Base-by-base conservation (phyloP, 805 yeast genomes). In the Alloascoidea hylecoeti region DNA sequence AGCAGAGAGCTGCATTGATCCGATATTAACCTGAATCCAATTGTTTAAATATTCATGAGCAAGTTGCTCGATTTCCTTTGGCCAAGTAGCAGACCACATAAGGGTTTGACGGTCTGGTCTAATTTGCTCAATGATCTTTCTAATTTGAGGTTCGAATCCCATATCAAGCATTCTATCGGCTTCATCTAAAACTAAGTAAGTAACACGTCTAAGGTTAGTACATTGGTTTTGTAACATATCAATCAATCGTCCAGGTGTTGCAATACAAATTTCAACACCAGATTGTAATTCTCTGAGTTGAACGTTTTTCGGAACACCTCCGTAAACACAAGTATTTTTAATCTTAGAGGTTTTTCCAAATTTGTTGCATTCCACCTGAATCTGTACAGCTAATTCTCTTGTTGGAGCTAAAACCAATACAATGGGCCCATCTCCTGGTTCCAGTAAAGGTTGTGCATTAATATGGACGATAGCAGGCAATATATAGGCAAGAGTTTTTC, bases 31-130 rank as follows among this genome's bases (percentile, higher is more conserved):
- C 68, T 92, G 97, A 57, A 92, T 89, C 55, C 89, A 92, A 58
- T 92, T 95, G 40, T 73, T 63, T 57, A 89, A 71, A 63, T 84
- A 92, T 61, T 92, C 98, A 53, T 79, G 73, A 48, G 96, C 94
- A 56, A 92, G 71, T 49, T 77, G 70, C 70, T 89, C 94, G 46
- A 92, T 97, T 62, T 85, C 94, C 72, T 88, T 88, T 53, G 98
- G 98, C 98, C 97, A 92, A 41, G 98, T 92, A 50, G 98, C 98
- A 45, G 97, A 89, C 97, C 97, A 92, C 96, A 92, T 85, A 52
- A 89, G 72, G 44, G 98, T 92, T 69, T 92, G 98, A 72, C 97
- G 86, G 62, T 92, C 98, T 44, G 98, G 98, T 70, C 97, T 83
- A 59, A 92, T 92, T 72, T 89, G 97, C 34, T 46, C 49, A 49